Percentiles rank a stretch among this genome's conserved stretches.
These are phyloP conservation scores for Exobasidium rhododendri DNA, from an alignment of 1,284 basidiomycete species.

Conservation along the genomic window DNA sequence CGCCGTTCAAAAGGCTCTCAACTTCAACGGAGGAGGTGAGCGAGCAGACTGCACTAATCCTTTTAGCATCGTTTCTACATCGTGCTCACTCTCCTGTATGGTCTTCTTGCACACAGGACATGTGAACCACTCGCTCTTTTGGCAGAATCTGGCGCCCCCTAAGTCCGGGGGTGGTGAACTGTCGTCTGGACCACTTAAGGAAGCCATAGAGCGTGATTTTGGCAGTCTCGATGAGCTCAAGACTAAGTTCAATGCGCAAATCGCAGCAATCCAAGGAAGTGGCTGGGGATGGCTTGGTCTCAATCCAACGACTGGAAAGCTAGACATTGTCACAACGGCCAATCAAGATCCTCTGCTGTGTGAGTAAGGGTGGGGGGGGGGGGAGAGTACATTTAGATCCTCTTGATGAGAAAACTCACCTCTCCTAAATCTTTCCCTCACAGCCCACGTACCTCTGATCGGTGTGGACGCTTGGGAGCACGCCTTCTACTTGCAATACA, in stretches of 20 bases:
- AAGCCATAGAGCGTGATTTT: conserved; percentile 52
- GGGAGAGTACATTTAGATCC: neutral
- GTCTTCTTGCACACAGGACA: too few relatives aligned
- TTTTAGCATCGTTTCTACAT: neutral
- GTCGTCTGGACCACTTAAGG: conserved; percentile 36
- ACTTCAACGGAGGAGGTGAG: conserved; percentile 51
- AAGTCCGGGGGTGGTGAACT: conserved; percentile 50
- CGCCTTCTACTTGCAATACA: conserved; percentile 53
- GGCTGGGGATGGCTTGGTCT: conserved; percentile 54
- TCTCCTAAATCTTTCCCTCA: neutral
- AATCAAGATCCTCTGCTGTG: conserved; percentile 51
- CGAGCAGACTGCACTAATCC: neutral
- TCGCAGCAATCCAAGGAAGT: conserved; percentile 46
- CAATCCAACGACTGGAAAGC: conserved; percentile 37
- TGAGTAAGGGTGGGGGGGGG: conserved; percentile 19
- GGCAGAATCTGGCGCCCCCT: conserved; percentile 49
- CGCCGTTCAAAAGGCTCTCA: conserved; percentile 44
- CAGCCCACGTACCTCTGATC: conserved; percentile 48
- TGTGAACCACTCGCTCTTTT: conserved; percentile 55
- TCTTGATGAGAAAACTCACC: neutral
- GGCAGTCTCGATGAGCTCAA: conserved; percentile 47
- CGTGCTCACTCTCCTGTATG: neutral
- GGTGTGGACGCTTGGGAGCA: conserved; percentile 55
- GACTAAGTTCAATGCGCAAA: conserved; percentile 20
- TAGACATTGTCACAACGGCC: conserved; percentile 50